These are phyloP conservation scores for Kwoniella europaea DNA, from an alignment of 768 basidiomycete species.

Conservation along the genomic window DNA sequence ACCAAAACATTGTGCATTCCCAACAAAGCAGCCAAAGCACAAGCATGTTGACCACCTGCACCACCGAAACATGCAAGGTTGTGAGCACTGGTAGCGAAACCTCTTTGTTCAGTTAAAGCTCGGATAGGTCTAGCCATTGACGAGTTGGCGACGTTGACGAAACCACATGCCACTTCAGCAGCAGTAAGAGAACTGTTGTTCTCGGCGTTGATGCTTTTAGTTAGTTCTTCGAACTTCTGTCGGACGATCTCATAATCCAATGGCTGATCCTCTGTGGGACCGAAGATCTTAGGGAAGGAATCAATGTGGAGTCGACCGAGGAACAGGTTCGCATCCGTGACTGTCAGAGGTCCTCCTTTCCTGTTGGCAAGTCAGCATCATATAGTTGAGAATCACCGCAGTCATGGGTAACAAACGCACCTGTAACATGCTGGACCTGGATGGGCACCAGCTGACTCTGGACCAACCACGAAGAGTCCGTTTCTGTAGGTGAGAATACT, in stretches of 20 bases:
- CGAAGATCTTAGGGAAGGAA: constrained; percentile 79
- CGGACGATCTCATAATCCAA: constrained; percentile 79
- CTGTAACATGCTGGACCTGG: constrained; percentile 27
- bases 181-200: constrained; percentile 18
- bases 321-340: constrained; percentile 51
- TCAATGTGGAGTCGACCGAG: constrained; percentile 37
- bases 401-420: neutral
- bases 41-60: constrained; percentile 56
- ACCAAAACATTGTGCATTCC: constrained; percentile 24
- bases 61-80: constrained; percentile 58
- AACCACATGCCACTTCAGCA: constrained; percentile 82
- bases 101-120: constrained; percentile 82
- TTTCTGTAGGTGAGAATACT: constrained; percentile 86
- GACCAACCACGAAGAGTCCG: constrained; percentile 89
- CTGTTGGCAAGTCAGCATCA: constrained; percentile 85
- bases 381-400: constrained; percentile 61
- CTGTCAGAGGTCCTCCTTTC: constrained; percentile 78
- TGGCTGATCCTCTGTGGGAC: constrained; percentile 81
- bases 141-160: constrained; percentile 94
- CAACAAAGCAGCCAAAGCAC: constrained; percentile 41
- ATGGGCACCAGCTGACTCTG: constrained; percentile 61
- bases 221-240: constrained; percentile 64
- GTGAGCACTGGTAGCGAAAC: constrained; percentile 79
- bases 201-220: constrained; percentile 62
- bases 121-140: constrained; percentile 70